Base-by-base conservation (phyloP, 192 early-diverging fungal species). In the Coemansia sp. region DNA sequence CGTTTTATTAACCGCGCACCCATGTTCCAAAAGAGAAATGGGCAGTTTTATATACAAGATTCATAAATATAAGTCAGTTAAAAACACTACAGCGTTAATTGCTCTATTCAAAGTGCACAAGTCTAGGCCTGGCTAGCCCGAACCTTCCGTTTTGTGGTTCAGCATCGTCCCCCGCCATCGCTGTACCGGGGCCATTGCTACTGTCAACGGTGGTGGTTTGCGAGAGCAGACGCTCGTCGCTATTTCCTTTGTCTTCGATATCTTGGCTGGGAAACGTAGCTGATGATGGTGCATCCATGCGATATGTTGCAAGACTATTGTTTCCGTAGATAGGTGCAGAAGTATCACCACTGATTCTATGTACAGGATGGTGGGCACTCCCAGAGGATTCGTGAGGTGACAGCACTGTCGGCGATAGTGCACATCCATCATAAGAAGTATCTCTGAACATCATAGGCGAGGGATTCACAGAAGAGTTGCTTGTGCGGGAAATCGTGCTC, bases 401-500 rank as follows among this genome's bases (percentile, higher is more conserved):
- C 42, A 45, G 16, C 16, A 18, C 42, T 10, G 13, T 18, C n/a
- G 13, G 42, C 16, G 42, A 21, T 6, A 45, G 42, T 6, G 16
- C 15, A 18, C 6, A 18, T 10, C 42, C 42, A 45, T 21, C 6
- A n/a, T 45, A 45, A n/a, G 42, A 45, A n/a, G n/a, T n/a, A 45
- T 45, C 42, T 12, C n/a, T 20, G 33, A 15, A 18, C 0, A 60
- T 59, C 18, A 39, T 35, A 7, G 28, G 37, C 10, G 40, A 33
- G 8, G 62, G 26, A 13, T 52, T 8, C 5, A 43, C 31, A 15
- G 78, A 80, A 9, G 72, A 58, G 56, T 61, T 67, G 64, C 79
- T 77, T 16, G 70, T 69, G 29, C 79, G 79, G 45, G 71, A 77
- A n/a, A 68, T 58, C 25, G 64, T 59, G 68, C 74, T 73, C 0